Conservation (phyloP, 345 rosid genomes). For the Hibiscus mutabilis region DNA sequence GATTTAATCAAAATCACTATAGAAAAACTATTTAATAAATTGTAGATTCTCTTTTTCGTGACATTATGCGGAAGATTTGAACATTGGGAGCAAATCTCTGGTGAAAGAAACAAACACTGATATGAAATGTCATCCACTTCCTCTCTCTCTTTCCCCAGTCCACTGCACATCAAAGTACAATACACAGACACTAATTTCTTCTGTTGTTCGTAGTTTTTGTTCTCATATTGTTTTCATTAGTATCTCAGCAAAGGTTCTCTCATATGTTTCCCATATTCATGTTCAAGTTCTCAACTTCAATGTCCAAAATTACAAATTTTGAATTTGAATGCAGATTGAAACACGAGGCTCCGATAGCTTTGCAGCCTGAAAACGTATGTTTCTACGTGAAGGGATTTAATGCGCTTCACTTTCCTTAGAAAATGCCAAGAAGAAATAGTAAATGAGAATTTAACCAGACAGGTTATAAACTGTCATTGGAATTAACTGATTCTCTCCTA, state of each 20-base stretch:
- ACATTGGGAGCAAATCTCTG: constrained; percentile 9
- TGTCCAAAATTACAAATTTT: background rate
- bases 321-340: no score
- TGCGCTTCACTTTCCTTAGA: constrained; percentile 11
- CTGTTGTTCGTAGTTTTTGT: background rate
- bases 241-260: no score
- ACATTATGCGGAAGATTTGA: constrained; percentile 6
- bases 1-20: no score
- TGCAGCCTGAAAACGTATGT: background rate
- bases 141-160: background rate
- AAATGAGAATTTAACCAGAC: background rate
- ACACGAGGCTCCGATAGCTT: no score
- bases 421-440: background rate
- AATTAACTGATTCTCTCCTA: background rate
- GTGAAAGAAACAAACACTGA: constrained; percentile 12
- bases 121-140: constrained; percentile 13
- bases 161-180: background rate
- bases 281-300: background rate
- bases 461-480: background rate
- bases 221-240: background rate
- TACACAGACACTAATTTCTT: background rate
- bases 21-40: no score
- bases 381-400: background rate
- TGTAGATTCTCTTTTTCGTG: no score
- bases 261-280: no score